A percentile compares a stretch with the other conserved stretches of the same genome.
Conservation (phyloP, 108 stramenopile species). For the Asterionellopsis glacialis region DNA sequence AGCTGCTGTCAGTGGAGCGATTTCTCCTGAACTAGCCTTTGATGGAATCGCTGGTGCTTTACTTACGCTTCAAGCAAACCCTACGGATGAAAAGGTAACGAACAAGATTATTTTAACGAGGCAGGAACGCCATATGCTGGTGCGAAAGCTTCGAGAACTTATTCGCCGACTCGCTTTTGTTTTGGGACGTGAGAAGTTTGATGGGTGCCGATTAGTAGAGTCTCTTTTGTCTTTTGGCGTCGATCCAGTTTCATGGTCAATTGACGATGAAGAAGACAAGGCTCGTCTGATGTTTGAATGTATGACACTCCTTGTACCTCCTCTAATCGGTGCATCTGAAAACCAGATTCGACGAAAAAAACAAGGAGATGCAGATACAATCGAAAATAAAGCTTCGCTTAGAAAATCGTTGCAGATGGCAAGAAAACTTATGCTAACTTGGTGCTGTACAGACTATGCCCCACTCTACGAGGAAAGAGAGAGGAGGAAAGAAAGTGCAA, state of each 20-base stretch:
- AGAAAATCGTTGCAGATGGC: slow-evolving; percentile 5
- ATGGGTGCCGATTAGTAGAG: slow-evolving; percentile 38
- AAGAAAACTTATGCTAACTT: slow-evolving; percentile 33
- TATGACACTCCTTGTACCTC: slow-evolving; percentile 29
- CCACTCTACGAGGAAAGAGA: slow-evolving; percentile 16
- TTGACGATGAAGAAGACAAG: slow-evolving; percentile 33
- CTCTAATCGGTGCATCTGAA: slow-evolving; percentile 5
- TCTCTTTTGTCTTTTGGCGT: slow-evolving; percentile 29
- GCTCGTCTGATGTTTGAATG: slow-evolving; percentile 63
- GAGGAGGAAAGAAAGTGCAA: not conserved
- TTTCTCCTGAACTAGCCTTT: slow-evolving; percentile 31
- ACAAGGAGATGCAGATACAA: slow-evolving; percentile 3
- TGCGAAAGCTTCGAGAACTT: slow-evolving; percentile 26
- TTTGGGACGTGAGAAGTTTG: slow-evolving; percentile 36
- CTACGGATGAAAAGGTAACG: slow-evolving; percentile 5
- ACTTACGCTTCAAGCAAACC: slow-evolving; percentile 6
- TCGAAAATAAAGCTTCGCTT: not conserved
- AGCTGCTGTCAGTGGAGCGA: slow-evolving; percentile 39
- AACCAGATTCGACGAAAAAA: not conserved
- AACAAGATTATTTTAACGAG: not conserved
- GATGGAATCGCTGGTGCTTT: slow-evolving; percentile 36
- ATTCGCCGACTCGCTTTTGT: slow-evolving; percentile 31
- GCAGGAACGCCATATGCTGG: slow-evolving; percentile 4
- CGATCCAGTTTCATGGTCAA: slow-evolving; percentile 17
- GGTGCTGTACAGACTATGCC: slow-evolving; percentile 54